Evolutionary conservation across 2,329 filamentous ascomycete species (phyloP), one percentile per base, ranked within the genome.

Genomic region (Aotearoamyces nothofagi): DNA sequence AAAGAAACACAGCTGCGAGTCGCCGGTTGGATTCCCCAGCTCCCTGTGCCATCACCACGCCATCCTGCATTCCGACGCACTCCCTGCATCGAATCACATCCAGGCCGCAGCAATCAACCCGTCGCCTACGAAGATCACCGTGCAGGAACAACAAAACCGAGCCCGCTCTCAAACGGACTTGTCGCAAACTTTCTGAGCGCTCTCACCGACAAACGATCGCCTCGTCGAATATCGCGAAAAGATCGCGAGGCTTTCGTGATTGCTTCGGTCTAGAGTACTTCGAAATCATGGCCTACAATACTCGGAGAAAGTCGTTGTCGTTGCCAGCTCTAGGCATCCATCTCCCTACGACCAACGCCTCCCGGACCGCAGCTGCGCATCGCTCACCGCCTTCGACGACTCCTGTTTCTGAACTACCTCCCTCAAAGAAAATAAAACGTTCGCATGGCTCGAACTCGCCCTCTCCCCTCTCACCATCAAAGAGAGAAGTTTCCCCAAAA

Each of bases 201-300:
- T n/a, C n/a, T n/a, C n/a, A n/a, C n/a, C n/a, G n/a, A n/a, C n/a
- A n/a, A n/a, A n/a, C n/a, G n/a, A n/a, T n/a, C n/a, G n/a, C n/a
- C n/a, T n/a, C n/a, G n/a, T n/a, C n/a, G n/a, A n/a, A n/a, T n/a
- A n/a, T n/a, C n/a, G n/a, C n/a, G n/a, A n/a, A n/a, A n/a, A n/a
- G n/a, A n/a, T n/a, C n/a, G n/a, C n/a, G n/a, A n/a, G n/a, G n/a
- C n/a, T n/a, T n/a, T n/a, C n/a, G n/a, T n/a, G n/a, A n/a, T n/a
- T n/a, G n/a, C n/a, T n/a, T n/a, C n/a, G n/a, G n/a, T n/a, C n/a
- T n/a, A n/a, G n/a, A n/a, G n/a, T n/a, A n/a, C n/a, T n/a, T n/a
- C n/a, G n/a, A n/a, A n/a, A 40, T 15, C n/a, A 93, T 93, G 83
- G 79, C 78, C 50, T 94, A 94, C 66, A 93, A 94, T 57, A 96